Base-by-base conservation (phyloP, 805 yeast species). In the Saturnispora gosingensis region DNA sequence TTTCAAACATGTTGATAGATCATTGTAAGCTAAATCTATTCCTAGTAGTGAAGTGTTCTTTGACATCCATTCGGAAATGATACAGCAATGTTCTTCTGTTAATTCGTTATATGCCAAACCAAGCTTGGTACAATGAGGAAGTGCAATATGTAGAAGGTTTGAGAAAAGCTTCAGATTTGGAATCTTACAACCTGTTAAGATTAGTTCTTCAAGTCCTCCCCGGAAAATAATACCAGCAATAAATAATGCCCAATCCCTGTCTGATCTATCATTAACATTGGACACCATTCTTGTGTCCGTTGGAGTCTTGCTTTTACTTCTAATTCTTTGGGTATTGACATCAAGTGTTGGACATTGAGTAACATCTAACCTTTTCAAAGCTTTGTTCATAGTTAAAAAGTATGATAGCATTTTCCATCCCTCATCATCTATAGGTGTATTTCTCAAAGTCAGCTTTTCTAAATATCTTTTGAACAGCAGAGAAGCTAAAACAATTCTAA, bases 361-460 rank as follows among this genome's bases (percentile, higher is more conserved):
- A 8, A 88, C 68, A 63, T 87, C 95, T 34, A 87, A 60, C 55
- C 77, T 76, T 45, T 73, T 72, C 43, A 85, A 59, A 1, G 78
- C 77, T 50, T 72, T 75, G 60, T 84, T 85, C 61, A 81, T 71
- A 15, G 86, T 70, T 47, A 89, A 64, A 55, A 88, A 87, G 73
- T 83, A 83, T 63, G 95, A 86, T 44, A 90, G 69, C 45, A 78
- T 69, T 54, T 78, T 75, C 98, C 98, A 90, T 36, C 91, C 90
- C 46, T 76, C 77, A 1, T 67, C 67, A 59, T 83, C 81, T 48
- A 90, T 76, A 5, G 84, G 81, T 0, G 91, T 86, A 63, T 90
- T 90, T 59, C 91, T 72, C 56, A 91, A 68, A 7, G 93, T 82
- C 27, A 91, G 62, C 60, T 87, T 85, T 56, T 83, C 85, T 49